phyloP scores from a whole-genome alignment of 495 filamentous ascomycete species.

The Aspergillus wentii region DNA sequence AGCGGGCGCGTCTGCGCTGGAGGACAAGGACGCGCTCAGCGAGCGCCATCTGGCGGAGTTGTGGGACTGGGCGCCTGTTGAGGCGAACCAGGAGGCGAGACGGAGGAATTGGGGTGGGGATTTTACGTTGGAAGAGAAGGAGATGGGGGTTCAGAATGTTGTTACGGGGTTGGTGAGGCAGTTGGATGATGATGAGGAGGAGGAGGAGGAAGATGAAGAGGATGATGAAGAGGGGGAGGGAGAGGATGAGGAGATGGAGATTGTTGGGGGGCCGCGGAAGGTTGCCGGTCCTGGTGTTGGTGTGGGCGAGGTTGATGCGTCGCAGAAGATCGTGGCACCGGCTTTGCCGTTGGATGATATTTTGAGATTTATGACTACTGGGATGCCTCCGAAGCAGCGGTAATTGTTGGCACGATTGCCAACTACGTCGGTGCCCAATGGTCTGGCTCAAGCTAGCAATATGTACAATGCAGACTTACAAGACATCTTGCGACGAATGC shows the following conservation, averaged over 20 bases:
- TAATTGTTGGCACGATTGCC: constrained; percentile 6
- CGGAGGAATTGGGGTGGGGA: constrained; percentile 52
- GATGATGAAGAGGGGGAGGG: constrained; percentile 23
- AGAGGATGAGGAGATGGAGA: constrained; percentile 51
- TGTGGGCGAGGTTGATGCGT: constrained; percentile 40
- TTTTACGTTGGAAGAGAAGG: constrained; percentile 66
- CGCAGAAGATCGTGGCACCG: constrained; percentile 21
- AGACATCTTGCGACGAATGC: too few relatives aligned
- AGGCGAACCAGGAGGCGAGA: constrained; percentile 46
- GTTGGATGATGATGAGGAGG: constrained; percentile 52
- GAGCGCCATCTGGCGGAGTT: constrained; percentile 34
- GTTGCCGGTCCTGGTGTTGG: constrained; percentile 30
- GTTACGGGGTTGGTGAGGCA: constrained; percentile 59
- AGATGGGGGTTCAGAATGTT: constrained; percentile 62
- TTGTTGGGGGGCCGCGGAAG: constrained; percentile 34
- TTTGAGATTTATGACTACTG: constrained; percentile 52
- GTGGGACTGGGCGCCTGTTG: constrained; percentile 48
- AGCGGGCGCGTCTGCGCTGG: constrained; percentile 14
- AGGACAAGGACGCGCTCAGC: constrained; percentile 31
- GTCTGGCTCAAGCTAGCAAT: constrained; percentile 9
- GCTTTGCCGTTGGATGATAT: constrained; percentile 44
- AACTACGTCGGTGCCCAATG: constrained; percentile 11
- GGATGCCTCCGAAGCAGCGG: constrained; percentile 30
- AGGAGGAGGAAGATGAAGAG: constrained; percentile 47
- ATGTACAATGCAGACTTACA: constrained; percentile 13